Conservation (phyloP, 1,139 yeast species). For the Kodamaea plutei region DNA sequence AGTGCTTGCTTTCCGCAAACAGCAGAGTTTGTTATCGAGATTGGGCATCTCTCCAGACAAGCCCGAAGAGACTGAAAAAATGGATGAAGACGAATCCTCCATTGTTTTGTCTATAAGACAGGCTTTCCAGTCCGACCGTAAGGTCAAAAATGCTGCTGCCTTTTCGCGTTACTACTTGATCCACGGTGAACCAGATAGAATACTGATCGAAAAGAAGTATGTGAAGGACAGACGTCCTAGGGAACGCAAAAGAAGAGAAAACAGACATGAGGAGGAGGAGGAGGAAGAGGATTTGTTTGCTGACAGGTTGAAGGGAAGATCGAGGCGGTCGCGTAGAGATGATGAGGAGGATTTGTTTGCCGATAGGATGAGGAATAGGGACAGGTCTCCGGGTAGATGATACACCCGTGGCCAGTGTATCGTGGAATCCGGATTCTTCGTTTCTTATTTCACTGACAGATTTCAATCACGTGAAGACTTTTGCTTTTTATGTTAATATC, state of each 20-base stretch:
- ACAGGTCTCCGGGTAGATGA: slow-evolving; percentile 17
- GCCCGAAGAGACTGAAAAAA: slow-evolving; percentile 20
- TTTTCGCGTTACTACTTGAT: slow-evolving; percentile 64
- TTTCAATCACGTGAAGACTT: too few species aligned
- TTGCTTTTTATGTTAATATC: too few species aligned
- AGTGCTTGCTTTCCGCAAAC: slow-evolving; percentile 33
- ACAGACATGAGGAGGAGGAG: slow-evolving; percentile 7
- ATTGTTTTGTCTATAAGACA: slow-evolving; percentile 44
- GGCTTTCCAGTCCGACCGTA: slow-evolving; percentile 52
- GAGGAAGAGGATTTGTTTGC: slow-evolving; percentile 14
- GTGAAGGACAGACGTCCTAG: slow-evolving; percentile 10
- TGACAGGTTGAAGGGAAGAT: slow-evolving; percentile 12
- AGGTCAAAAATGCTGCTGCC: slow-evolving; percentile 54
- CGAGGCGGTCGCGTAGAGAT: slow-evolving; percentile 8
- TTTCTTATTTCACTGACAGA: too few species aligned
- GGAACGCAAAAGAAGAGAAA: slow-evolving; percentile 5
- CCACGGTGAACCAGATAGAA: slow-evolving; percentile 70
- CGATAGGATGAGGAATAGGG: slow-evolving; percentile 19
- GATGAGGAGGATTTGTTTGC: slow-evolving; percentile 42
- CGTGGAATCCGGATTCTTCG: too few species aligned
- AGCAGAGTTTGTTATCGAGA: slow-evolving; percentile 27
- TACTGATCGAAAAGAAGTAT: slow-evolving; percentile 7
- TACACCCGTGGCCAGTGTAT: too few species aligned
- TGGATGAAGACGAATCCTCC: slow-evolving; percentile 44
- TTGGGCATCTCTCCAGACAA: slow-evolving; percentile 21